Evolutionary conservation across 176 grass and related monocot species (phyloP), one percentile per base, ranked within the genome.

Genomic region (Luzula sylvatica): DNA sequence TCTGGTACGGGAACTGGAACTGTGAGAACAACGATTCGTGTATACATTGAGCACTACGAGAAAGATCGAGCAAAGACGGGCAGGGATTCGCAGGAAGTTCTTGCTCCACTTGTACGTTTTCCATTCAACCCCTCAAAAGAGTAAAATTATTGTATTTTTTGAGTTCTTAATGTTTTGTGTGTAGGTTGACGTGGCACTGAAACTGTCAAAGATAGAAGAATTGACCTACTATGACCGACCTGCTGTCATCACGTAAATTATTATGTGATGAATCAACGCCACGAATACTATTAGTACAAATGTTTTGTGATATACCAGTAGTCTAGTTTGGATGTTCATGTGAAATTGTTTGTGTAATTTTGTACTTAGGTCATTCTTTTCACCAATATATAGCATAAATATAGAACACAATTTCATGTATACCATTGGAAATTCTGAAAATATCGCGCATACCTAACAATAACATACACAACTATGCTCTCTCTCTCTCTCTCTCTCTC

Each of bases 31-130:
- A 98, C 93, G 5, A 87, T 98, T 40, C 74, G 92, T 22, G 75
- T 98, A 11, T 98, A 98, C 72, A 87, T 98, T 45, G 92, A 98
- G 65, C 85, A 98, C 64, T 90, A 98, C 38, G 85, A 90, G 81
- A 83, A 72, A 32, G 81, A 98, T 66, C 41, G 81, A 21, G 65
- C 81, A 53, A 98, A 98, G 66, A 90, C 29, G 1, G 78, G 92
- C 17, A 83, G 81, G 74, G 92, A 86, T 26, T 86, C 92, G 7
- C 75, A 79, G 7, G 92, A 98, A 25, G 92, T 85, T 23, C 92
- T 98, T 80, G 43, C 81, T 59, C 85, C 92, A 5, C 56, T 98
- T 35, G 92, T 98, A 78, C 65, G 60, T 52, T 52, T 14, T 47
- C n/a, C n/a, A n/a, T n/a, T n/a, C n/a, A n/a, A n/a, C n/a, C n/a